Evolutionary conservation across 2,329 filamentous ascomycete species (phyloP), one percentile per base, ranked within the genome.

Genomic region (Diplodia corticola): DNA sequence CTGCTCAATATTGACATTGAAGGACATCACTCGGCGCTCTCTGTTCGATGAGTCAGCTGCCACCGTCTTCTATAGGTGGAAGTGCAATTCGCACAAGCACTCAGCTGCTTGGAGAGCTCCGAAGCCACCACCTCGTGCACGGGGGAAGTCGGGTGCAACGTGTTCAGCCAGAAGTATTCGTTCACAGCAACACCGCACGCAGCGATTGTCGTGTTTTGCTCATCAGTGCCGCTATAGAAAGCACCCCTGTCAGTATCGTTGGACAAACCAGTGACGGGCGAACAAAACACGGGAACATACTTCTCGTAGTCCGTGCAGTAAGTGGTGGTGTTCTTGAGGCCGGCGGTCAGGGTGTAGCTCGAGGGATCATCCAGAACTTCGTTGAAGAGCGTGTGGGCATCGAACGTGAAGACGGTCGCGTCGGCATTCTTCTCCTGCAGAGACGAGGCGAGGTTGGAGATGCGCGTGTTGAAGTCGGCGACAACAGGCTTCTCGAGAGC

Each of bases 141-240:
- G 0, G 85, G 82, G 72, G 84, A 87, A 0, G 87, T 89, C n/a
- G 88, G 87, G 71, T 89, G 88, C 69, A 89, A 73, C 46, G 75
- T 80, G 70, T 89, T 89, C 33, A 89, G 77, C 87, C 87, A 89
- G 70, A 89, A 83, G 72, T 89, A 89, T 75, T 89, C 77, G 71
- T 89, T 84, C 2, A 88, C 85, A 0, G 84, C 77, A 51, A 85
- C 74, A 1, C 79, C 78, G 72, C 87, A 89, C 55, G 78, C 80
- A 20, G 72, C 66, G 48, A 77, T 69, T n/a, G 73, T 75, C 1
- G 76, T 77, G 63, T 80, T 76, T 74, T 76, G 78, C 0, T 69
- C 72, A 2, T 77, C 72, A 0, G 79, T 77, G 3, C 78, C 79
- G 67, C 76, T 79, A 33, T n/a, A 53, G 15, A 26, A 44, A 30